Percentiles rank a stretch among this genome's conserved stretches.
phyloP scores from a whole-genome alignment of 768 basidiomycete species.

The Leccinum barrowsii region DNA sequence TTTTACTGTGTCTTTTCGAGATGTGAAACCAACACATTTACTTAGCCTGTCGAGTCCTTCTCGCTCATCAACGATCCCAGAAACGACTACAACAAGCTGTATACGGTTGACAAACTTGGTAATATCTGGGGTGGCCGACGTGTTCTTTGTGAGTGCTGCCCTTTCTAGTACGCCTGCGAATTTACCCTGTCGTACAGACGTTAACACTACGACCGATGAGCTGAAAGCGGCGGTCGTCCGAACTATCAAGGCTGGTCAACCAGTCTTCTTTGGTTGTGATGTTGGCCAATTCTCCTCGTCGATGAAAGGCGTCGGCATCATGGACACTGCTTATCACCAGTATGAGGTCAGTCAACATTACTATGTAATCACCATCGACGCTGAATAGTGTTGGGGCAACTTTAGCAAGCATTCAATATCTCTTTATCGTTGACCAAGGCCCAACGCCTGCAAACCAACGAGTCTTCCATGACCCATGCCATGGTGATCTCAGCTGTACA shows the following conservation, averaged over 20 bases:
- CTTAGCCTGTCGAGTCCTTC: constrained; percentile 70
- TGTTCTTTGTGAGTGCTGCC: constrained; percentile 63
- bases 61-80: constrained; percentile 95
- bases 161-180: background rate
- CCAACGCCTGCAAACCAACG: constrained; percentile 74
- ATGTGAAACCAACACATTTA: background rate
- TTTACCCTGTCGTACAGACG: constrained; percentile 48
- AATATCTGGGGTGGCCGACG: constrained; percentile 87
- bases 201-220: constrained; percentile 80
- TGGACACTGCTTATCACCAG: constrained; percentile 82
- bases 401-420: constrained; percentile 79
- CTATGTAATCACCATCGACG: background rate
- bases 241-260: constrained; percentile 82
- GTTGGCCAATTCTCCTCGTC: constrained; percentile 83
- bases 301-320: constrained; percentile 57
- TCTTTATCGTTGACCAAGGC: constrained; percentile 79
- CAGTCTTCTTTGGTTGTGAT: constrained; percentile 96
- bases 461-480: constrained; percentile 92
- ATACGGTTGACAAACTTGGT: constrained; percentile 90
- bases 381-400: constrained; percentile 3
- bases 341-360: constrained; percentile 53
- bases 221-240: constrained; percentile 82
- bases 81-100: constrained; percentile 76
- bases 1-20: background rate
- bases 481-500: constrained; percentile 88